Percentiles rank a stretch among this genome's conserved stretches.
These are phyloP conservation scores for Trichosporon ovoides DNA, from an alignment of 1,284 basidiomycete species.

Conservation along the genomic window DNA sequence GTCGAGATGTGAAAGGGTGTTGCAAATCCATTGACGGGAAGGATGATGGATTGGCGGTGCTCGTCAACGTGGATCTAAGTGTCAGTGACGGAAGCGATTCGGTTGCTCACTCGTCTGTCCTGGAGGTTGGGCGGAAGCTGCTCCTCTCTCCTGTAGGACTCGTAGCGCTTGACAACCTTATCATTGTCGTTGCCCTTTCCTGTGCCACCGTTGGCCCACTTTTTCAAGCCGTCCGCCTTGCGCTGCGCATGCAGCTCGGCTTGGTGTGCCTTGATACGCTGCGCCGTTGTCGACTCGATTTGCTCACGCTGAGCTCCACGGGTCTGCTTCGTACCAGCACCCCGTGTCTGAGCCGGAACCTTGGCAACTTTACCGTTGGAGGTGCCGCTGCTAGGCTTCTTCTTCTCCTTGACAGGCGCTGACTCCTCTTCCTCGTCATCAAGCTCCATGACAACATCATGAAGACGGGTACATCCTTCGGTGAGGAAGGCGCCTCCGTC, in stretches of 20 bases:
- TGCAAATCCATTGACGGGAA: constrained; percentile 91
- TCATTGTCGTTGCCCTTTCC: constrained; percentile 59
- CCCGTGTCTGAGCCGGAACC: constrained; percentile 42
- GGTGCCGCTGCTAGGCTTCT: constrained; percentile 59
- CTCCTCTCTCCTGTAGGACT: constrained; percentile 92
- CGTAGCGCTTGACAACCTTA: constrained; percentile 91
- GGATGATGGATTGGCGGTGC: constrained; percentile 78
- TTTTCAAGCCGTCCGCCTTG: constrained; percentile 75
- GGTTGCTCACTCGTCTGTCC: constrained; percentile 56
- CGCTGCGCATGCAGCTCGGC: constrained; percentile 71
- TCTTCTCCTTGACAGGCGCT: constrained; percentile 53
- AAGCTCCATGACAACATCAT: constrained; percentile 83
- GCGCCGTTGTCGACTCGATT: constrained; percentile 61
- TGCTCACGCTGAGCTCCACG: constrained; percentile 70
- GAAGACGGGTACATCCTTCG: constrained; percentile 72
- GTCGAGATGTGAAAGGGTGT: constrained; percentile 99
- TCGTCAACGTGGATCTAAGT: constrained; percentile 75
- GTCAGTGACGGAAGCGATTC: not conserved
- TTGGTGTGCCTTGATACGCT: constrained; percentile 82
- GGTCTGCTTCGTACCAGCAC: constrained; percentile 70
- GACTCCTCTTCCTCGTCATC: constrained; percentile 53
- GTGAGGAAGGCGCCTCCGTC: constrained; percentile 70
- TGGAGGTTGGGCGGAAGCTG: constrained; percentile 77
- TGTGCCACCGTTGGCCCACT: constrained; percentile 60
- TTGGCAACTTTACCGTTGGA: constrained; percentile 26